These are phyloP conservation scores for Chaetomium cochliodes DNA, from an alignment of 495 filamentous ascomycete genomes.

Conservation along the genomic window DNA sequence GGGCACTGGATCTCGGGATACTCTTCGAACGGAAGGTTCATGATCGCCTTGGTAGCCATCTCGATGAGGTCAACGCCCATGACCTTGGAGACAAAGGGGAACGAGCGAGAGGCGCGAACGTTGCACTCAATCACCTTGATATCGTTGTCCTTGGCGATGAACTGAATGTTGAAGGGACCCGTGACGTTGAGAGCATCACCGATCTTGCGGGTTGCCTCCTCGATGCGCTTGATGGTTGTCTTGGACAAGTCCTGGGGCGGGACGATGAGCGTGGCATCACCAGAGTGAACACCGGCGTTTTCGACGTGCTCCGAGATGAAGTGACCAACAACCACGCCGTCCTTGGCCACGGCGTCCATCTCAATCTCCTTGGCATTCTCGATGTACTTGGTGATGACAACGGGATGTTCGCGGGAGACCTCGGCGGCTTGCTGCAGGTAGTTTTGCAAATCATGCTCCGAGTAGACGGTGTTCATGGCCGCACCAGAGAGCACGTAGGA, in stretches of 20 bases:
- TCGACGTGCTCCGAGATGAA: slow-evolving; percentile 96
- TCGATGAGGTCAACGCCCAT: slow-evolving; percentile 98
- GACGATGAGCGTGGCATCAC: slow-evolving; percentile 89
- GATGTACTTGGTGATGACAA: slow-evolving; percentile 98
- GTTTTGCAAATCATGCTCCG: slow-evolving; percentile 78
- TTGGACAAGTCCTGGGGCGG: slow-evolving; percentile 90
- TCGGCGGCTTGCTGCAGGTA: slow-evolving; percentile 86
- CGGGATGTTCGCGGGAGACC: slow-evolving; percentile 92
- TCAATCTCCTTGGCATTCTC: slow-evolving; percentile 97
- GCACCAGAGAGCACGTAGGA: slow-evolving; percentile 96
- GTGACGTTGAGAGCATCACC: slow-evolving; percentile 93
- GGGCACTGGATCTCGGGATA: slow-evolving; percentile 77
- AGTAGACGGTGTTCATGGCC: slow-evolving; percentile 96
- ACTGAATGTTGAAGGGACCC: slow-evolving; percentile 97
- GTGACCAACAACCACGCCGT: slow-evolving; percentile 84
- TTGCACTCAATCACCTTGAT: slow-evolving; percentile 99
- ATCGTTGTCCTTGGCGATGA: slow-evolving; percentile 98
- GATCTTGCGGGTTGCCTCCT: slow-evolving; percentile 94
- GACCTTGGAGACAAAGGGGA: slow-evolving; percentile 97
- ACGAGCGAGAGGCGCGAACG: slow-evolving; percentile 90
- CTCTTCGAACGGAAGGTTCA: slow-evolving; percentile 73
- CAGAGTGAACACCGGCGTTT: slow-evolving; percentile 94
- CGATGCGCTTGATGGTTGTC: slow-evolving; percentile 86
- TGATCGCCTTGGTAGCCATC: slow-evolving; percentile 98
- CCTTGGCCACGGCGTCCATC: slow-evolving; percentile 88